phyloP scores from a whole-genome alignment of 192 early-diverging fungal genomes.

The Coemansia sp. region DNA sequence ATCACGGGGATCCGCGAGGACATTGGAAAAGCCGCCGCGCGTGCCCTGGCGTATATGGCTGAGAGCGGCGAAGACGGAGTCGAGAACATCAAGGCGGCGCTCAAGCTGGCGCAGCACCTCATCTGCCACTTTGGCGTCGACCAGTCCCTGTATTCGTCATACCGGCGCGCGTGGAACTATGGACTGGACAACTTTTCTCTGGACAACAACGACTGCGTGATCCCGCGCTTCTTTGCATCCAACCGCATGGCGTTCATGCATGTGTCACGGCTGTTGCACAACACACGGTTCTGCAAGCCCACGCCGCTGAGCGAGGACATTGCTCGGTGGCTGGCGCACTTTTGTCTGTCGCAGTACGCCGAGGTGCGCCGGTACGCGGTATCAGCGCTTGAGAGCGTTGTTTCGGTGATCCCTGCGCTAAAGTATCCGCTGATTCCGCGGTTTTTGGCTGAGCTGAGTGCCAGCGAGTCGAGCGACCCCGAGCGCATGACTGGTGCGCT shows the following conservation, averaged over 20 bases:
- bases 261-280: conserved; percentile 35
- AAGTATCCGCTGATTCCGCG: conserved; percentile 40
- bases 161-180: conserved; percentile 21
- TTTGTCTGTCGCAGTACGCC: conserved; percentile 42
- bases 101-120: conserved; percentile 50
- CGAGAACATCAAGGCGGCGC: conserved; percentile 65
- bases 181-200: conserved; percentile 36
- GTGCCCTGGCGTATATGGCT: conserved; percentile 46
- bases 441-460: conserved; percentile 34
- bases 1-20: conserved; percentile 52
- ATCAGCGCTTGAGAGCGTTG: conserved; percentile 26
- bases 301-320: conserved; percentile 17
- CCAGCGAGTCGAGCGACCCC: conserved; percentile 31
- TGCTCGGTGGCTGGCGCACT: conserved; percentile 15
- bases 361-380: conserved; percentile 40
- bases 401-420: conserved; percentile 19
- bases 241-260: conserved; percentile 19
- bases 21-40: conserved; percentile 54
- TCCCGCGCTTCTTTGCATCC: conserved; percentile 34
- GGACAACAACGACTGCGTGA: conserved; percentile 14
- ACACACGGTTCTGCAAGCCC: conserved; percentile 27
- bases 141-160: conserved; percentile 1
- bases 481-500: conserved; percentile 49
- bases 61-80: conserved; percentile 67
- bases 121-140: conserved; percentile 40